phyloP scores from a whole-genome alignment of 768 basidiomycete species.

The Clavaria fumosa region DNA sequence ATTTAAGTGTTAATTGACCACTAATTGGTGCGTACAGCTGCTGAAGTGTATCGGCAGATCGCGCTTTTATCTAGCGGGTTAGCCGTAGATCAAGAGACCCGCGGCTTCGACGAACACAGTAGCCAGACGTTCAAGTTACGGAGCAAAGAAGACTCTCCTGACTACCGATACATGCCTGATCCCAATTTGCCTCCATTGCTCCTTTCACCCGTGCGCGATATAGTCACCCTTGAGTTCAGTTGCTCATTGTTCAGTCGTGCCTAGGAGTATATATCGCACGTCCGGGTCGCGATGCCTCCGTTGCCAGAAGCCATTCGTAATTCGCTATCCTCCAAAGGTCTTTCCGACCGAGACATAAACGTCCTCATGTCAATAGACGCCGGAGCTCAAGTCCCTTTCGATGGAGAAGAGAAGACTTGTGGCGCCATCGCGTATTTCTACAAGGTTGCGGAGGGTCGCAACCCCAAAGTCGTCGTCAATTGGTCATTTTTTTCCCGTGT shows the following conservation, averaged over 20 bases:
- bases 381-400: conserved; percentile 43
- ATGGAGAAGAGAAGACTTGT: conserved; percentile 30
- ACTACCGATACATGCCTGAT: conserved; percentile 98
- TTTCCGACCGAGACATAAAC: conserved; percentile 53
- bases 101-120: conserved; percentile 73
- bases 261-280: conserved; percentile 47
- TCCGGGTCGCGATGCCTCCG: conserved; percentile 48
- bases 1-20: too few species aligned
- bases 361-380: conserved; percentile 63
- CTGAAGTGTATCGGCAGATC: conserved; percentile 72
- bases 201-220: too few species aligned
- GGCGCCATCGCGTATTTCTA: conserved; percentile 76
- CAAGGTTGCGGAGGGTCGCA: conserved; percentile 23
- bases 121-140: conserved; percentile 73
- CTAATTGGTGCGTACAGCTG: conserved; percentile 30
- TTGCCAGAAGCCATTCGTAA: conserved; percentile 50
- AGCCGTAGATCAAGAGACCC: conserved; percentile 67
- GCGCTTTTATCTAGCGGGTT: conserved; percentile 28
- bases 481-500: conserved; percentile 39
- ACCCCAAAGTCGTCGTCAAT: conserved; percentile 64
- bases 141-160: conserved; percentile 86
- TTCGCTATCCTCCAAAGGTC: conserved; percentile 32
- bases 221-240: background rate
- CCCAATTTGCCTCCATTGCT: conserved; percentile 73
- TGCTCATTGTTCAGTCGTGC: too few species aligned